Percentiles rank a stretch among this genome's conserved stretches.
Evolutionary conservation across 805 yeast species (phyloP).

Genomic region (Barnettozyma californica): DNA sequence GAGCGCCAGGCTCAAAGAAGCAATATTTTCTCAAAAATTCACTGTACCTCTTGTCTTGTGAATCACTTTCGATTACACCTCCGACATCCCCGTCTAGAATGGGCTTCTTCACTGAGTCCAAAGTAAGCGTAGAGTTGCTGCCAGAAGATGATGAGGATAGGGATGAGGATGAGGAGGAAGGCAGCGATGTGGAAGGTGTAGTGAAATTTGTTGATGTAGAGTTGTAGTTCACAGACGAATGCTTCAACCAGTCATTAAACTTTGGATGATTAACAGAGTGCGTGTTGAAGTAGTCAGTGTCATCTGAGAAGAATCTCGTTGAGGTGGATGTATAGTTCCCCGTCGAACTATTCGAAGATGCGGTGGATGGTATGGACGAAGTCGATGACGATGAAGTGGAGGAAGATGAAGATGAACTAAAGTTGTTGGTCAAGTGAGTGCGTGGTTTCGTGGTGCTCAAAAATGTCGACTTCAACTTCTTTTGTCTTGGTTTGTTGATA

Average conservation of each 20-base stretch:
- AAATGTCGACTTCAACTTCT: neutral
- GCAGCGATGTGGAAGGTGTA: constrained; percentile 5
- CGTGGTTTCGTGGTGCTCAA: constrained; percentile 1
- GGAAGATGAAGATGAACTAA: constrained; percentile 6
- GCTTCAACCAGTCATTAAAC: constrained; percentile 8
- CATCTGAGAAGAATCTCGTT: constrained; percentile 26
- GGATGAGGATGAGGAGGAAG: constrained; percentile 3
- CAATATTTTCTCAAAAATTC: constrained; percentile 25
- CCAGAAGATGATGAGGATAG: constrained; percentile 1
- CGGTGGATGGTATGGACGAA: constrained; percentile 2
- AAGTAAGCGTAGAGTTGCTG: constrained; percentile 3
- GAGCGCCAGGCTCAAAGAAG: constrained; percentile 21
- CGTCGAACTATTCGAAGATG: constrained; percentile 14
- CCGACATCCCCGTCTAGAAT: neutral
- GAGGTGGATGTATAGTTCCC: constrained; percentile 11
- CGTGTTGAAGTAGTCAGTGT: constrained; percentile 24
- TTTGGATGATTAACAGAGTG: constrained; percentile 9
- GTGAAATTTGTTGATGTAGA: constrained; percentile 8
- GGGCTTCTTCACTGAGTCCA: neutral
- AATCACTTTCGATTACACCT: neutral
- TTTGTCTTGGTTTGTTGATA: constrained; percentile 14
- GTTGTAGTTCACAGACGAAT: constrained; percentile 12
- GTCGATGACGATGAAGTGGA: constrained; percentile 6
- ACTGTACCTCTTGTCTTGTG: constrained; percentile 13
- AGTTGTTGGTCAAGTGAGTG: constrained; percentile 6